Evolutionary conservation across 1,284 basidiomycete species (phyloP).

Genomic region (Marasmius fiardii): DNA sequence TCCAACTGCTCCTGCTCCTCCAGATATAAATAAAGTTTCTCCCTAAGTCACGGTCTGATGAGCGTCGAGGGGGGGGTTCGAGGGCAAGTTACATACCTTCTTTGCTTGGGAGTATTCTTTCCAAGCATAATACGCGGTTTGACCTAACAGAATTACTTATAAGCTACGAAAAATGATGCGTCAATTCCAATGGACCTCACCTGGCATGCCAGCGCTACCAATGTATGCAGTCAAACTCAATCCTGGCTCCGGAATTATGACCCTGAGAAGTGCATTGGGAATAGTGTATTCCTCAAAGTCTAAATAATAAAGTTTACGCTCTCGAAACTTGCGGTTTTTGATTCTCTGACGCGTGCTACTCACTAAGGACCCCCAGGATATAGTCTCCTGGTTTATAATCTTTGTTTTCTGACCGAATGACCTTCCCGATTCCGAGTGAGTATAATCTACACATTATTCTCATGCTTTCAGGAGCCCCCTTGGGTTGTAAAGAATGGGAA

Average conservation of each 20-base stretch:
- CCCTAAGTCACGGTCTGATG: constrained; percentile 33
- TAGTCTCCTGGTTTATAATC: constrained; percentile 40
- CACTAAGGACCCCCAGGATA: constrained; percentile 32
- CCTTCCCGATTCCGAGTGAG: constrained; percentile 26
- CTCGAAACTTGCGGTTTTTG: too few species aligned
- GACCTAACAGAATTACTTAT: constrained; percentile 7
- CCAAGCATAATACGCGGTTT: constrained; percentile 41
- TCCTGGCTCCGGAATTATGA: constrained; percentile 31
- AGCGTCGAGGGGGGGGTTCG: too few species aligned
- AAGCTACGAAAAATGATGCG: too few species aligned
- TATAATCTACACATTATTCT: not conserved
- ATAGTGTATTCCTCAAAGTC: constrained; percentile 8
- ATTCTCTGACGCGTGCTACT: too few species aligned
- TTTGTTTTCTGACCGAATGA: constrained; percentile 37
- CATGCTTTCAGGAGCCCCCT: too few species aligned
- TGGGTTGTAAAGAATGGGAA: too few species aligned
- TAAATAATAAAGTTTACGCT: not conserved
- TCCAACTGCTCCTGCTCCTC: constrained; percentile 53
- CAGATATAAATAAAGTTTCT: constrained; percentile 53
- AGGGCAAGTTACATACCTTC: constrained; percentile 23
- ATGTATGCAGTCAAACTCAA: constrained; percentile 38
- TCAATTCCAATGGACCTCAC: too few species aligned
- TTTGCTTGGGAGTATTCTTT: constrained; percentile 36
- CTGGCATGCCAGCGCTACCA: constrained; percentile 31
- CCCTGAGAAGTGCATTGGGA: constrained; percentile 12